A percentile compares a stretch with the other conserved stretches of the same genome.
Evolutionary conservation across 225 moss, liverwort and hornwort genomes (phyloP).

Genomic region (Sphagnum contortum): DNA sequence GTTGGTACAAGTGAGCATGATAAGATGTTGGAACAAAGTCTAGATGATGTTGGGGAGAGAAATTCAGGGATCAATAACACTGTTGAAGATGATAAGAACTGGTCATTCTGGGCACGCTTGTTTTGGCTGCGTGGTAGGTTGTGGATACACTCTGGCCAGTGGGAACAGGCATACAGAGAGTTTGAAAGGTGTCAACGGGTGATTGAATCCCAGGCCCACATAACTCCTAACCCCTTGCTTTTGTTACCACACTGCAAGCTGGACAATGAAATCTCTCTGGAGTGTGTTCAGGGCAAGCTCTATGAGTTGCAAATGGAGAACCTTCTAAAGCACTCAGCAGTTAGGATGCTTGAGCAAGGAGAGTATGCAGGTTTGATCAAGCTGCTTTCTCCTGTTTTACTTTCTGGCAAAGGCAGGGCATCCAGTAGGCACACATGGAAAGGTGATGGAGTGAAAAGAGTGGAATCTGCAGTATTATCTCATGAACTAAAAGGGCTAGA

Average conservation of each 20-base stretch:
- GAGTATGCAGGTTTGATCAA: constrained; percentile 63
- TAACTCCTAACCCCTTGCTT: constrained; percentile 30
- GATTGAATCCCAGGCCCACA: constrained; percentile 50
- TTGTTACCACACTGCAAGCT: constrained; percentile 71
- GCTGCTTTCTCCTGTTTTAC: constrained; percentile 66
- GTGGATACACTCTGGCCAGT: constrained; percentile 66
- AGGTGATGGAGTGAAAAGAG: constrained; percentile 58
- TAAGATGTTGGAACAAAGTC: too few species aligned
- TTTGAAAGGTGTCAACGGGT: constrained; percentile 66
- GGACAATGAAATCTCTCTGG: constrained; percentile 63
- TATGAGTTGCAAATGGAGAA: constrained; percentile 79
- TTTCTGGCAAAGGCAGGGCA: constrained; percentile 41
- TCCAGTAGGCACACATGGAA: constrained; percentile 29
- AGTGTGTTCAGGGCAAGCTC: constrained; percentile 69
- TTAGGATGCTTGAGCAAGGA: constrained; percentile 53
- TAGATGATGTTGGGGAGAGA: too few species aligned
- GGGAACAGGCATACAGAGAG: constrained; percentile 75
- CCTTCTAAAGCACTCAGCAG: constrained; percentile 66
- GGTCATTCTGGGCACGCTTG: constrained; percentile 82
- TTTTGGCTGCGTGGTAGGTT: constrained; percentile 85
- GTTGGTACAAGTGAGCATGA: too few species aligned
- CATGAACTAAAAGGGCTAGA: constrained; percentile 76
- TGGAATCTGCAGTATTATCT: constrained; percentile 55
- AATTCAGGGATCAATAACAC: constrained; percentile 29
- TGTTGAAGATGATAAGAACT: constrained; percentile 13